A percentile compares a stretch with the other conserved stretches of the same genome.
These are phyloP conservation scores for Colletotrichum karsti DNA, from an alignment of 2,329 filamentous ascomycete species.

Conservation along the genomic window DNA sequence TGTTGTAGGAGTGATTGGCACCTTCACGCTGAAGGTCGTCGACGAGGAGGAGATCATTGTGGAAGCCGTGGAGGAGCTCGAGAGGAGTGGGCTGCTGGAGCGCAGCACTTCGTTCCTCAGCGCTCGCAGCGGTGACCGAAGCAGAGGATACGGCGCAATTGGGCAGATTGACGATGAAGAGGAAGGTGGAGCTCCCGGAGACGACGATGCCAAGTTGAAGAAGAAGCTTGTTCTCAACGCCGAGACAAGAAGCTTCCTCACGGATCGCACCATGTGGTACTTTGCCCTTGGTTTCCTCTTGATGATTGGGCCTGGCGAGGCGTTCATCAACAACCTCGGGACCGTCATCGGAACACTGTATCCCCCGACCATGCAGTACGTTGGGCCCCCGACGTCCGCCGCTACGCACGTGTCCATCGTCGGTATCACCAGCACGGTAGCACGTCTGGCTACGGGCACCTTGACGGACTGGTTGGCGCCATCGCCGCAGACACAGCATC, in stretches of 20 bases:
- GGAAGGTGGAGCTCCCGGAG: conserved; percentile 50
- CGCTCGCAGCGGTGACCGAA: conserved; percentile 46
- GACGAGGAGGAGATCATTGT: conserved; percentile 90
- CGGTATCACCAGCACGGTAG: conserved; percentile 88
- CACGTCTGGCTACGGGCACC: conserved; percentile 87
- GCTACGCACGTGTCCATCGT: conserved; percentile 94
- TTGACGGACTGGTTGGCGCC: conserved; percentile 88
- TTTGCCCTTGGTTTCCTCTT: conserved; percentile 92
- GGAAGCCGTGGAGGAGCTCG: conserved; percentile 88
- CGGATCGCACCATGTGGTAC: conserved; percentile 95
- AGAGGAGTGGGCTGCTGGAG: conserved; percentile 83
- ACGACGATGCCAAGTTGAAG: conserved; percentile 68
- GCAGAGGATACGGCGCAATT: conserved; percentile 71
- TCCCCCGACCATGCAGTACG: conserved; percentile 57
- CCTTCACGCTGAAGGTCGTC: conserved; percentile 79
- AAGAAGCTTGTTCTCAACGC: conserved; percentile 93
- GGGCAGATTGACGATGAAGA: conserved; percentile 51
- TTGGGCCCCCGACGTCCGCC: conserved; percentile 63
- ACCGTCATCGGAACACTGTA: conserved; percentile 91
- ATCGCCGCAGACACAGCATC: conserved; percentile 66
- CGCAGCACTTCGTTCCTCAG: conserved; percentile 73
- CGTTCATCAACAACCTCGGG: conserved; percentile 97
- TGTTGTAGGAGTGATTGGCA: conserved; percentile 75
- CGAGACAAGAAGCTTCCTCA: conserved; percentile 85
- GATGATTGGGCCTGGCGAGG: conserved; percentile 93